Evolutionary conservation across 106 monocot species (phyloP).

Genomic region (Ottelia alismoides): DNA sequence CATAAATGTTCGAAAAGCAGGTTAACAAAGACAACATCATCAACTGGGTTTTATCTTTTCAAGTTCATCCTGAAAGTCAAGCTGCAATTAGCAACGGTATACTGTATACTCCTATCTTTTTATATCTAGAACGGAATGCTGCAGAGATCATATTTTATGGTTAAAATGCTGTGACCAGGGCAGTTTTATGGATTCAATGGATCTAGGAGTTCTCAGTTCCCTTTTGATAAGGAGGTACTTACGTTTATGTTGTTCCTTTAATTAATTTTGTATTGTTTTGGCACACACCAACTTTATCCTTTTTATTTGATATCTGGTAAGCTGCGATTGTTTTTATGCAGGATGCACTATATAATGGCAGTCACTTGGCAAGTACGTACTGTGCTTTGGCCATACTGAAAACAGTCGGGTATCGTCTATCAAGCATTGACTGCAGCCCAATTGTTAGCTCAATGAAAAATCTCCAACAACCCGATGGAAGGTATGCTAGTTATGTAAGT

Average conservation of each 20-base stretch:
- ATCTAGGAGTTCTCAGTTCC: slow-evolving; percentile 51
- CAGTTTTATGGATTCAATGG: slow-evolving; percentile 89
- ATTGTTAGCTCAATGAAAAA: slow-evolving; percentile 65
- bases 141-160: not conserved
- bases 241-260: not conserved
- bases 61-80: slow-evolving; percentile 38
- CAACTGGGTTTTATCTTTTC: slow-evolving; percentile 83
- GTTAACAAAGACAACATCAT: slow-evolving; percentile 59
- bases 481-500: too few species aligned
- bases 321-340: slow-evolving; percentile 9
- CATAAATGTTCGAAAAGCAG: too few species aligned
- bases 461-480: slow-evolving; percentile 89
- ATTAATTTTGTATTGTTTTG: not conserved
- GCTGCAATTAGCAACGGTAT: not conserved
- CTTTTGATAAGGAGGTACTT: slow-evolving; percentile 23
- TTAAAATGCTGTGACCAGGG: slow-evolving; percentile 19
- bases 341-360: slow-evolving; percentile 34
- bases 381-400: slow-evolving; percentile 77
- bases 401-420: slow-evolving; percentile 55
- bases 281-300: not conserved
- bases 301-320: too few species aligned
- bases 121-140: not conserved
- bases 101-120: not conserved
- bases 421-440: slow-evolving; percentile 26
- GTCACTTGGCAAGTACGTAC: slow-evolving; percentile 92